phyloP scores from a whole-genome alignment of 306 rosid species.

The Rosa chinensis region DNA sequence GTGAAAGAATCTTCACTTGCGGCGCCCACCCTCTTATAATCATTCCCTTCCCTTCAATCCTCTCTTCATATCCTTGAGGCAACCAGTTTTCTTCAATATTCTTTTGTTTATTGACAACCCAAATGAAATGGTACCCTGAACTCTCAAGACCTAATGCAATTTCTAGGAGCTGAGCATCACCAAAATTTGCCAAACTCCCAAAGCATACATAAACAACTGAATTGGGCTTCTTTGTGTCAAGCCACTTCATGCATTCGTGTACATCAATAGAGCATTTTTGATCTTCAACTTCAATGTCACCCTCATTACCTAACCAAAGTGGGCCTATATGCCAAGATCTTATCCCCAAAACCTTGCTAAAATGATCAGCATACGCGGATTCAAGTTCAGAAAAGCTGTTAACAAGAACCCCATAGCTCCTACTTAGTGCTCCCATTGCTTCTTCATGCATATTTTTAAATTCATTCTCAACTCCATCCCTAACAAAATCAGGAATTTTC shows the following conservation, averaged over 20 bases:
- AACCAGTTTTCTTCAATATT: conserved; percentile 19
- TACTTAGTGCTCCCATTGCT: conserved; percentile 20
- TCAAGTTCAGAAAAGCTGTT: conserved; percentile 66
- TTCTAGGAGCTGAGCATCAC: conserved; percentile 46
- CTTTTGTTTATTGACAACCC: conserved; percentile 30
- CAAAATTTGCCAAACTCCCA: conserved; percentile 33
- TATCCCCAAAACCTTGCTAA: conserved; percentile 31
- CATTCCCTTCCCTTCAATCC: conserved; percentile 32
- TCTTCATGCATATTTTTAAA: neutral
- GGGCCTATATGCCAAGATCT: conserved; percentile 71
- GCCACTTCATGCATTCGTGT: conserved; percentile 29
- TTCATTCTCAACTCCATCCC: conserved; percentile 11
- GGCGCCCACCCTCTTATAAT: conserved; percentile 42
- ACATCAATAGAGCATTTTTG: conserved; percentile 30
- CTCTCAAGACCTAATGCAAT: conserved; percentile 39
- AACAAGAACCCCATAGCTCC: conserved; percentile 48
- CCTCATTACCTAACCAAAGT: conserved; percentile 30
- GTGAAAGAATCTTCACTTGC: conserved; percentile 33
- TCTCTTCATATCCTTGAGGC: conserved; percentile 34
- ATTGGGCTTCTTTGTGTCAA: conserved; percentile 20
- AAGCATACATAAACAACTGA: conserved; percentile 58
- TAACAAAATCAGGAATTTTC: conserved; percentile 10
- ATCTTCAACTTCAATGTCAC: neutral
- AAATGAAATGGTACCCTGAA: conserved; percentile 32
- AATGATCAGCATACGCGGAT: conserved; percentile 41